These are phyloP conservation scores for thale cress (Arabidopsis thaliana) DNA, from an alignment of 345 rosid genomes.

Conservation along the genomic window DNA sequence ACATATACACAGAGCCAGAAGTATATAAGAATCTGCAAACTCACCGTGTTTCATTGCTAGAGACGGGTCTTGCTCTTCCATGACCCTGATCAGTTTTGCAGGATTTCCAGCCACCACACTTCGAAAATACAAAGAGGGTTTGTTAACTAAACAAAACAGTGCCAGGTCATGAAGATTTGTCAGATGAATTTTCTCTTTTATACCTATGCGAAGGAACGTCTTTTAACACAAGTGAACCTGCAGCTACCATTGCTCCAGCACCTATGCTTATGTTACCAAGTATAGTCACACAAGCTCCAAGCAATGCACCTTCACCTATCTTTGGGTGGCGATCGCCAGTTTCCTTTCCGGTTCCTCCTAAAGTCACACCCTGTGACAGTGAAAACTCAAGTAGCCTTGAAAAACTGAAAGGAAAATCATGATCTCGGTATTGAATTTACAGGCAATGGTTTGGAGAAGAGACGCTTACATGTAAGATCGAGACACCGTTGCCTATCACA, in stretches of 20 bases:
- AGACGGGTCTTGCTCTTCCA: conserved; percentile 52
- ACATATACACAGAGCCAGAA: not conserved
- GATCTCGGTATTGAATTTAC: not conserved
- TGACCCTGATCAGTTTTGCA: conserved; percentile 70
- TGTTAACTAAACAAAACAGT: conserved; percentile 17
- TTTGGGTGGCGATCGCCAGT: conserved; percentile 86
- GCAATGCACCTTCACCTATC: conserved; percentile 80
- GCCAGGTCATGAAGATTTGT: not conserved
- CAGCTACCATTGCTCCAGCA: conserved; percentile 89
- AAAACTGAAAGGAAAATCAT: not conserved
- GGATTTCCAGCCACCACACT: conserved; percentile 93
- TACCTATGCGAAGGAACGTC: conserved; percentile 57
- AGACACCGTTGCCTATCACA: conserved; percentile 74
- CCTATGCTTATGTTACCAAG: conserved; percentile 86
- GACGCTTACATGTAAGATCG: conserved; percentile 78
- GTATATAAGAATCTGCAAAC: conserved; percentile 15
- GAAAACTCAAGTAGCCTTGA: conserved; percentile 17
- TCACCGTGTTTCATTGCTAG: conserved; percentile 43
- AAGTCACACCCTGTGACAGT: conserved; percentile 68
- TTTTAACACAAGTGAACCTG: conserved; percentile 82
- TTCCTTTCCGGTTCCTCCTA: conserved; percentile 92
- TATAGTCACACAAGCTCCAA: conserved; percentile 79
- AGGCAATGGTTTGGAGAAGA: conserved; percentile 2
- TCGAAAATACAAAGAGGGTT: conserved; percentile 23
- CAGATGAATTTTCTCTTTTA: not conserved